Evolutionary conservation across 139 green algal genomes (phyloP).

Genomic region (Chlamydomonas sphaeroides): DNA sequence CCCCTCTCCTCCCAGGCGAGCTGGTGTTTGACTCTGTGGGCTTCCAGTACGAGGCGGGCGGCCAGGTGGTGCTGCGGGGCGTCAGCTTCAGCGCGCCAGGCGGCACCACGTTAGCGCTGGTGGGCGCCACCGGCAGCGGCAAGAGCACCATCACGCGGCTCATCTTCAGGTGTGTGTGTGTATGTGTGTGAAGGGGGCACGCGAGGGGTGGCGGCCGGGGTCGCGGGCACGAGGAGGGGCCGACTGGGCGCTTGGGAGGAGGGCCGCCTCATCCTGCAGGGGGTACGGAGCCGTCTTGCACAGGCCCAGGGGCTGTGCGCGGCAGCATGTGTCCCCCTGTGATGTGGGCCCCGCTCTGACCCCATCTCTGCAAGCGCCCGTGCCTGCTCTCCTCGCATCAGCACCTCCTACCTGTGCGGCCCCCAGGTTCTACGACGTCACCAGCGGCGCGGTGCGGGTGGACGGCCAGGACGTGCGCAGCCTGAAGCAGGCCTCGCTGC

Average conservation of each 20-base stretch:
- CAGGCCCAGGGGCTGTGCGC: no score
- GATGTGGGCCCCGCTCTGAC: no score
- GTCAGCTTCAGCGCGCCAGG: slow-evolving; percentile 71
- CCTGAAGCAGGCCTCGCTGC: slow-evolving; percentile 78
- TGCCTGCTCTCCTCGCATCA: no score
- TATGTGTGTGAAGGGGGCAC: no score
- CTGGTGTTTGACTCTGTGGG: slow-evolving; percentile 68
- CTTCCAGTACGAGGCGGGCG: slow-evolving; percentile 68
- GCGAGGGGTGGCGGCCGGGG: no score
- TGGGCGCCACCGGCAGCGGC: slow-evolving; percentile 83
- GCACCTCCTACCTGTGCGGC: no score
- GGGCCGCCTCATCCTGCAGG: no score
- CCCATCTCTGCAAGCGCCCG: no score
- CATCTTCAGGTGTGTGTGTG: slow-evolving; percentile 60
- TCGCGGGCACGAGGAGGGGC: no score
- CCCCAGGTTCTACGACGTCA: slow-evolving; percentile 80
- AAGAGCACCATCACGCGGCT: slow-evolving; percentile 89
- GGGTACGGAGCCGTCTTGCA: no score
- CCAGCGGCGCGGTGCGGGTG: slow-evolving; percentile 71
- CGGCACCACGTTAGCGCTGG: slow-evolving; percentile 79
- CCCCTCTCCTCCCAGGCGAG: slow-evolving; percentile 7
- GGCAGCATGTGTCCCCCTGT: no score
- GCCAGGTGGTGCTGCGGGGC: slow-evolving; percentile 60
- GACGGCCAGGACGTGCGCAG: slow-evolving; percentile 78
- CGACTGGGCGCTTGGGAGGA: no score